phyloP scores from a whole-genome alignment of 768 basidiomycete genomes.

The Tulasnella sp. region DNA sequence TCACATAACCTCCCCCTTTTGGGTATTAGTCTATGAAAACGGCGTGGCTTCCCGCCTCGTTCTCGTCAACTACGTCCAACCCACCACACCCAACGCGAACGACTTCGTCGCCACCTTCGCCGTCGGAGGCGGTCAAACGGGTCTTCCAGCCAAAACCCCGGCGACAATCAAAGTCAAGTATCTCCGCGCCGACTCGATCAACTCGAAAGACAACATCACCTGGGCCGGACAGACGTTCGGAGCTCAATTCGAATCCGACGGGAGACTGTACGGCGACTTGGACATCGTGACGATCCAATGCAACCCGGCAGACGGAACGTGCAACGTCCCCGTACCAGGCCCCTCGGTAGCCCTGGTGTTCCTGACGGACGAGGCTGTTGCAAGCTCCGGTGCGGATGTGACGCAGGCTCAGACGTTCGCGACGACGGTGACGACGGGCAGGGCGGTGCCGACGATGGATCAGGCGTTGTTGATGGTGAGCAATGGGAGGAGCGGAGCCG shows the following conservation, averaged over 20 bases:
- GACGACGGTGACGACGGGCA: not conserved
- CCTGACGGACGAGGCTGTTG: not conserved
- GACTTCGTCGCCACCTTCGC: not conserved
- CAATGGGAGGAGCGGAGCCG: not conserved
- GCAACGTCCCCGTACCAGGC: not conserved
- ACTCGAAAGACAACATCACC: slow-evolving; percentile 9
- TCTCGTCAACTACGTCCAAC: slow-evolving; percentile 20
- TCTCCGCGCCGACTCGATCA: slow-evolving; percentile 12
- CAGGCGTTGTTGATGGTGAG: not conserved
- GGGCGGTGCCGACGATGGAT: not conserved
- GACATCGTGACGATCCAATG: slow-evolving; percentile 5
- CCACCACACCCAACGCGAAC: slow-evolving; percentile 26
- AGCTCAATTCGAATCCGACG: slow-evolving; percentile 7
- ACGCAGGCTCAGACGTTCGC: slow-evolving; percentile 14
- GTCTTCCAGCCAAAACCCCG: not conserved
- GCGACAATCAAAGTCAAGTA: slow-evolving; percentile 6
- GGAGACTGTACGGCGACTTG: not conserved
- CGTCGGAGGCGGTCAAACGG: slow-evolving; percentile 8
- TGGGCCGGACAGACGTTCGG: slow-evolving; percentile 13
- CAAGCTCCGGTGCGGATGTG: not conserved
- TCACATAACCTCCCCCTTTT: not conserved
- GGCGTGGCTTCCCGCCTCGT: not conserved
- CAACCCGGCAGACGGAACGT: too few relatives aligned
- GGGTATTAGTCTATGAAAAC: not conserved
- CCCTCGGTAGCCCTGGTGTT: slow-evolving; percentile 10